These are phyloP conservation scores for Termitomyces sp. DNA, from an alignment of 768 basidiomycete species.

Conservation along the genomic window DNA sequence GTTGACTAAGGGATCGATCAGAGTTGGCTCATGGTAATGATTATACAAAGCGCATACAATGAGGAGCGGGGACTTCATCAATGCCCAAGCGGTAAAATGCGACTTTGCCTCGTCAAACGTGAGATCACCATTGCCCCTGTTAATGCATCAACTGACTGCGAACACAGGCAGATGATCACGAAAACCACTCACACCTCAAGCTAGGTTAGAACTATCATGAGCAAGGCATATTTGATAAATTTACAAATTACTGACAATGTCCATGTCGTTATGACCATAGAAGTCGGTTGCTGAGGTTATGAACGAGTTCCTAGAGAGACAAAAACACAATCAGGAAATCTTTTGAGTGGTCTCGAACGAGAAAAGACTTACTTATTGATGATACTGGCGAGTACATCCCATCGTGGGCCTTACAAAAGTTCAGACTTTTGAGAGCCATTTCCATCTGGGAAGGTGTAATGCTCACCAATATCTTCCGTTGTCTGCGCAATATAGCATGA, in stretches of 20 bases:
- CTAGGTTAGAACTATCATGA: constrained; percentile 20
- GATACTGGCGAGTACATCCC: constrained; percentile 51
- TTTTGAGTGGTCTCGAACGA: background rate
- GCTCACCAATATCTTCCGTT: constrained; percentile 41
- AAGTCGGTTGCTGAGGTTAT: constrained; percentile 60
- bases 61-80: constrained; percentile 62
- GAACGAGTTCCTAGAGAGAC: constrained; percentile 54
- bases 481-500: constrained; percentile 30
- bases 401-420: constrained; percentile 26
- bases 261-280: constrained; percentile 65
- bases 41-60: constrained; percentile 19
- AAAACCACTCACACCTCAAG: constrained; percentile 43
- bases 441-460: background rate
- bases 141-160: background rate
- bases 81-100: constrained; percentile 70
- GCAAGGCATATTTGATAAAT: background rate
- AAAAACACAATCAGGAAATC: background rate
- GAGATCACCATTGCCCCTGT: constrained; percentile 58
- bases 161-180: background rate
- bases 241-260: constrained; percentile 41
- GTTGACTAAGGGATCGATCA: constrained; percentile 9
- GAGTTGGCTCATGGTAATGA: background rate
- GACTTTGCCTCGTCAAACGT: constrained; percentile 62
- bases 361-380: constrained; percentile 46
- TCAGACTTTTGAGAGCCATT: background rate